Conservation (phyloP, 129 eudicot genomes). For the Daucus carota region DNA sequence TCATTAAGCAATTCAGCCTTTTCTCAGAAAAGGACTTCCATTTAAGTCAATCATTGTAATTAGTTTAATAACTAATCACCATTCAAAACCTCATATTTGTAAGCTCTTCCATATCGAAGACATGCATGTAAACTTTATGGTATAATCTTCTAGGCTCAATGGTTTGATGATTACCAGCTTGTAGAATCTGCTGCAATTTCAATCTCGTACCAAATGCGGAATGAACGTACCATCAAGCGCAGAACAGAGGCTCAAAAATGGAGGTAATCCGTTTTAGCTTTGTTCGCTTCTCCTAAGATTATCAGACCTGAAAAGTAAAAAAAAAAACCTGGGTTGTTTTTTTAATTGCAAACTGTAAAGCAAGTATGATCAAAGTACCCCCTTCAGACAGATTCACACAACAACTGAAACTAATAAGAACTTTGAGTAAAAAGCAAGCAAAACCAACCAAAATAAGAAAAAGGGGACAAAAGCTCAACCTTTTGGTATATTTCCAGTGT, state of each 20-base stretch:
- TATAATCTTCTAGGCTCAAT: background rate
- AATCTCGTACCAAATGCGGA: background rate
- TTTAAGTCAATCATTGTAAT: background rate
- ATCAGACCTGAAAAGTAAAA: background rate
- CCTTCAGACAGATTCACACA: background rate
- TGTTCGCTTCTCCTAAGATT: background rate
- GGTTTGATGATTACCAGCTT: background rate
- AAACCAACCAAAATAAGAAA: slow-evolving; percentile 20
- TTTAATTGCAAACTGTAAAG: background rate
- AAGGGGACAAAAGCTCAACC: slow-evolving; percentile 14
- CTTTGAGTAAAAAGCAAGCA: slow-evolving; percentile 50
- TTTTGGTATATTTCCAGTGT: slow-evolving; percentile 26
- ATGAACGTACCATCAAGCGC: background rate
- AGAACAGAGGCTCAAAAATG: background rate
- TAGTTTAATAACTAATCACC: background rate
- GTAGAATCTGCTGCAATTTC: background rate
- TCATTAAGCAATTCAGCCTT: background rate
- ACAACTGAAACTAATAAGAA: background rate
- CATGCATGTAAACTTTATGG: background rate
- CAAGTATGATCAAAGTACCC: background rate
- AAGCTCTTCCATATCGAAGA: background rate
- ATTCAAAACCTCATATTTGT: background rate
- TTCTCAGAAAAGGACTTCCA: background rate
- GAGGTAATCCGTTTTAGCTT: background rate
- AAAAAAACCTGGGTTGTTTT: background rate